Evolutionary conservation across 352 stramenopile genomes (phyloP).

Genomic region (Thalassiosira mediterranea): DNA sequence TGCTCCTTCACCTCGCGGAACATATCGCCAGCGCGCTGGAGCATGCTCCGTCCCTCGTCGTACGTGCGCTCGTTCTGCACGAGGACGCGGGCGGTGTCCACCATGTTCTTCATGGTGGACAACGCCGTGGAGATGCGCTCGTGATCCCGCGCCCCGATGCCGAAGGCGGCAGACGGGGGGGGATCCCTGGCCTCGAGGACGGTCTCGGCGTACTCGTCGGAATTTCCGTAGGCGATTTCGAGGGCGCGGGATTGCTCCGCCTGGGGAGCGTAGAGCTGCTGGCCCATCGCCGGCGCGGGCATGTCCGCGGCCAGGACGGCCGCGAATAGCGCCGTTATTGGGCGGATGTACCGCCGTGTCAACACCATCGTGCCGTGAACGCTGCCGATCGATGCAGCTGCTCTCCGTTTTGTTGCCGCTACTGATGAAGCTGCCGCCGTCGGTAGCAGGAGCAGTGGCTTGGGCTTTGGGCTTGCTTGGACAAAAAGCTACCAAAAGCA

Average conservation of each 20-base stretch:
- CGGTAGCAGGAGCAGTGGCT: too few relatives aligned
- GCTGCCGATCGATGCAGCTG: too few relatives aligned
- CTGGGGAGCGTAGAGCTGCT: too few relatives aligned
- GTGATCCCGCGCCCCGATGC: constrained; percentile 4
- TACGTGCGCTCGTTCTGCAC: background rate
- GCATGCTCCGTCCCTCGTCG: constrained; percentile 4
- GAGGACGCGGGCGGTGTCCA: background rate
- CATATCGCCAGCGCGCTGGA: constrained; percentile 3
- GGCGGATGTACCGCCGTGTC: background rate
- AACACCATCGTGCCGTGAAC: background rate
- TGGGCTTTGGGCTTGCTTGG: too few relatives aligned
- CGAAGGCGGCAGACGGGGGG: background rate
- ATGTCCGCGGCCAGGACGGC: constrained; percentile 3
- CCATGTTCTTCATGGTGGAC: background rate
- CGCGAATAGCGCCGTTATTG: constrained; percentile 11
- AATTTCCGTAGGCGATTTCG: constrained; percentile 7
- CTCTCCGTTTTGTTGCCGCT: too few relatives aligned
- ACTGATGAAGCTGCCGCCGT: too few relatives aligned
- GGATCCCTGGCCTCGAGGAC: too few relatives aligned
- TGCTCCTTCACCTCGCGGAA: constrained; percentile 16
- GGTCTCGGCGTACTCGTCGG: constrained; percentile 21
- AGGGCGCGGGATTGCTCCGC: constrained; percentile 6
- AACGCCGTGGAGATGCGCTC: background rate
- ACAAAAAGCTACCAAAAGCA: too few relatives aligned
- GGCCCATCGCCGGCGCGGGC: background rate